Base-by-base conservation (phyloP, 1,139 yeast species). In the Schwanniomyces etchellsii region DNA sequence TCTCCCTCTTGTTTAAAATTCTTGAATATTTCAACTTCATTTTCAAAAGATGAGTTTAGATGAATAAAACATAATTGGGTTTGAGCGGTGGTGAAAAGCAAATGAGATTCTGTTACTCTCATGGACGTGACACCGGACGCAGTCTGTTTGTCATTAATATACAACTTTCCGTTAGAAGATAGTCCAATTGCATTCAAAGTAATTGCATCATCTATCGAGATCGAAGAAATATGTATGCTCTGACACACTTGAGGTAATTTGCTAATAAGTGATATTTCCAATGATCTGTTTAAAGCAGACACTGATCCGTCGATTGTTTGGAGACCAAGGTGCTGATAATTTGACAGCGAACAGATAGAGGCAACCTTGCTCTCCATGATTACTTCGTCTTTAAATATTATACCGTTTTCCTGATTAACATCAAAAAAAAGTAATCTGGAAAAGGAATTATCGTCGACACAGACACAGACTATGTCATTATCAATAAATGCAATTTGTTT, bases 81-180 rank as follows among this genome's bases (percentile, higher is more conserved):
- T 45, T 84, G 93, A 3, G 94, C 94, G 2, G 96, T 89, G 0
- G 98, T 91, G 52, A 84, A 82, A 16, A 88, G 58, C 23, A 91
- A 60, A 47, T 83, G 83, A 2, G 77, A 65, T 31, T 81, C 89
- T 0, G 95, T 78, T 15, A 83, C 60, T 37, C 76, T 72, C 35
- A 91, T 57, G 0, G 97, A 89, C 0, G 97, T 89, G 4, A 86
- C 93, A 6, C 91, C 88, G 6, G 74, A 63, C 1, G 86, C 71
- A n/a, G 91, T 55, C 36, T 73, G 79, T 10, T 62, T 60, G 1
- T 69, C 70, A 43, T 81, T 77, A 4, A 81, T 80, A 52, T 66
- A 88, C 12, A 89, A 57, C 45, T 81, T 82, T 35, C 96, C 96
- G 42, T 70, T 76, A 5, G 72, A 56, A 0, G 91, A 71, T 18